Evolutionary conservation across 2,329 filamentous ascomycete genomes (phyloP).

Genomic region (Arachnomyces sp.): DNA sequence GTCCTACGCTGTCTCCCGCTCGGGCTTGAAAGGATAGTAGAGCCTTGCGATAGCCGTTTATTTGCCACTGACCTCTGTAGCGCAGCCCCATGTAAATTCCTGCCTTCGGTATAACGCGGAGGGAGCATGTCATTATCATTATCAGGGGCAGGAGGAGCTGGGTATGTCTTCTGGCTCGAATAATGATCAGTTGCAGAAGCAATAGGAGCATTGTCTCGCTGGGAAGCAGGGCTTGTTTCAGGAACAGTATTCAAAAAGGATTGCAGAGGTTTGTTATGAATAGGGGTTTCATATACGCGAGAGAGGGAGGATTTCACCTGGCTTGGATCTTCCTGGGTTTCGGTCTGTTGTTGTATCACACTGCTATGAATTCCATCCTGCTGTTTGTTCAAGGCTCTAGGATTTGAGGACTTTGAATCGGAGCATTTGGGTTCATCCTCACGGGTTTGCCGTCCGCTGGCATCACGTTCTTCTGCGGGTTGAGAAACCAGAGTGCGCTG

Average conservation of each 20-base stretch:
- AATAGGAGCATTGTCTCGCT: constrained; percentile 18
- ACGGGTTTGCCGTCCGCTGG: no score
- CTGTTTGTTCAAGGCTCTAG: no score
- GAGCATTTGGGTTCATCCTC: no score
- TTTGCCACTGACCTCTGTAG: no score
- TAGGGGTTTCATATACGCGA: constrained; percentile 33
- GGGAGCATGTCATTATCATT: no score
- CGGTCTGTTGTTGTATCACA: neutral
- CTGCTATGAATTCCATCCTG: no score
- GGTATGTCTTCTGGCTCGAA: constrained; percentile 25
- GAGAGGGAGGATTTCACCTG: constrained; percentile 15
- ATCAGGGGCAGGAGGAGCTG: no score
- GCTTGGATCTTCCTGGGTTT: neutral
- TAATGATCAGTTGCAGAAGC: constrained; percentile 18
- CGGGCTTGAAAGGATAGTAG: constrained; percentile 29
- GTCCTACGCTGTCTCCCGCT: constrained; percentile 29
- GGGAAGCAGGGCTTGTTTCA: constrained; percentile 29
- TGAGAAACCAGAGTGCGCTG: no score
- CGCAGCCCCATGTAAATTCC: no score
- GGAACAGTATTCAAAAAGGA: constrained; percentile 21
- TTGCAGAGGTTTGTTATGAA: constrained; percentile 17
- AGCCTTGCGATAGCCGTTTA: neutral
- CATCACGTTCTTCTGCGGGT: no score
- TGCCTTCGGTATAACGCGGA: no score
- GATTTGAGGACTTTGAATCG: no score